phyloP scores from a whole-genome alignment of 2,329 filamentous ascomycete genomes.

The Coniochaeta prunicola region DNA sequence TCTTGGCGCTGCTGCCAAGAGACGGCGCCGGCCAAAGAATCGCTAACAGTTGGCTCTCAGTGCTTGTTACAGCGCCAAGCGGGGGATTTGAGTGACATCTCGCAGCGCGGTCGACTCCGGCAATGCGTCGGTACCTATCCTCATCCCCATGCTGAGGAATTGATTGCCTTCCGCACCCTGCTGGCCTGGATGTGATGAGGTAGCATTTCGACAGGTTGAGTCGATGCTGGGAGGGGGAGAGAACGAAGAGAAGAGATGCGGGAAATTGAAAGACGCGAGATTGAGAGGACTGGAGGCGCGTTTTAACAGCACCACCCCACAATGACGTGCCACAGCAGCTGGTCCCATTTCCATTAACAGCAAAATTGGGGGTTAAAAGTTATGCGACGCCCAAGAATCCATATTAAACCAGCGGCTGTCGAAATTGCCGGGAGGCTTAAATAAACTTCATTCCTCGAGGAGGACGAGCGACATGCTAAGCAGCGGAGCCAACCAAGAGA shows the following conservation, averaged over 20 bases:
- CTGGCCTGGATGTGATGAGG: too few relatives aligned
- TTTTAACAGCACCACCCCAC: background rate
- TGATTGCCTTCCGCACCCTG: background rate
- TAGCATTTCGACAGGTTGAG: too few relatives aligned
- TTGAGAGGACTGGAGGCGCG: background rate
- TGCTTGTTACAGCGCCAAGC: background rate
- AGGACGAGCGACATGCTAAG: background rate
- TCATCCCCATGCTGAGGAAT: background rate
- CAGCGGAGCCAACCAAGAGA: background rate
- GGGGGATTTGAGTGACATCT: background rate
- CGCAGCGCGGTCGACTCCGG: background rate
- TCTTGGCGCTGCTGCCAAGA: constrained; percentile 1
- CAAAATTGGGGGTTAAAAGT: too few relatives aligned
- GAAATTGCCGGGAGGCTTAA: background rate
- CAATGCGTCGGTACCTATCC: background rate
- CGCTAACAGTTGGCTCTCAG: background rate
- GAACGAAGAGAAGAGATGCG: background rate
- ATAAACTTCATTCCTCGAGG: background rate
- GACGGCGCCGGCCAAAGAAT: background rate
- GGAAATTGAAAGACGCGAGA: background rate
- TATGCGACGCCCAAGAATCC: background rate
- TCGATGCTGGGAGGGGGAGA: background rate
- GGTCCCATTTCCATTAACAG: too few relatives aligned
- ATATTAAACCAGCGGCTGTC: background rate
- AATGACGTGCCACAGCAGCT: background rate